These are phyloP conservation scores for Blumeria graminis DNA, from an alignment of 2,329 filamentous ascomycete species.

Conservation along the genomic window DNA sequence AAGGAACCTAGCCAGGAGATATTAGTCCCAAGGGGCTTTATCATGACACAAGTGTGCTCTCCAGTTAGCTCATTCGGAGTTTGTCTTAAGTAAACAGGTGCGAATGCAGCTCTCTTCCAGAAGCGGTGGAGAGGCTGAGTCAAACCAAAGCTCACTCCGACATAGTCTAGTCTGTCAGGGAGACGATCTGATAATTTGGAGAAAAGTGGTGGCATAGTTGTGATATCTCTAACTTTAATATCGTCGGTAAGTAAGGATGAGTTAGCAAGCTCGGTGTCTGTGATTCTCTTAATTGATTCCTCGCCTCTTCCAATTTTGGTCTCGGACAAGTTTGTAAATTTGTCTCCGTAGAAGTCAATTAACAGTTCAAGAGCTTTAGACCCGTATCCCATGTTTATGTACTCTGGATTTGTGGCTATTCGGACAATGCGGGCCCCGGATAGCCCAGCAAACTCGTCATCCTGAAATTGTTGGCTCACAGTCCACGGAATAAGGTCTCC, in stretches of 20 bases:
- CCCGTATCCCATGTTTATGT: slow-evolving; percentile 79
- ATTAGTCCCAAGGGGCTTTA: slow-evolving; percentile 46
- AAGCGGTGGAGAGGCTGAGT: slow-evolving; percentile 78
- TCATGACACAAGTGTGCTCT: slow-evolving; percentile 95
- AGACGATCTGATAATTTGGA: slow-evolving; percentile 64
- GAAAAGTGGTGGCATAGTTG: slow-evolving; percentile 81
- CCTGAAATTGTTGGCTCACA: slow-evolving; percentile 92
- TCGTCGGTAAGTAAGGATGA: slow-evolving; percentile 63
- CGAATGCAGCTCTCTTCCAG: slow-evolving; percentile 76
- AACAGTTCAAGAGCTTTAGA: slow-evolving; percentile 70
- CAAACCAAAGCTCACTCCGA: slow-evolving; percentile 87
- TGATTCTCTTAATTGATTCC: slow-evolving; percentile 50
- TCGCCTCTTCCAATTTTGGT: slow-evolving; percentile 26
- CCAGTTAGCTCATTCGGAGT: slow-evolving; percentile 91
- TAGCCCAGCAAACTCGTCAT: slow-evolving; percentile 81
- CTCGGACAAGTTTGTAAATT: slow-evolving; percentile 67
- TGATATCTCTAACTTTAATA: slow-evolving; percentile 72
- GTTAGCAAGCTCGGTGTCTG: slow-evolving; percentile 57
- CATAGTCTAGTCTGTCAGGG: slow-evolving; percentile 62
- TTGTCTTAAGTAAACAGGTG: slow-evolving; percentile 80
- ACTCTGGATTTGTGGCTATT: slow-evolving; percentile 91
- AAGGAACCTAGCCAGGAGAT: slow-evolving; percentile 50
- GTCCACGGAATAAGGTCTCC: slow-evolving; percentile 96
- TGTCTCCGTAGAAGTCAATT: slow-evolving; percentile 81
- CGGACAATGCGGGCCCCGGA: slow-evolving; percentile 82